Conservation (phyloP, 192 early-diverging fungal species). For the Backusella luteola region DNA sequence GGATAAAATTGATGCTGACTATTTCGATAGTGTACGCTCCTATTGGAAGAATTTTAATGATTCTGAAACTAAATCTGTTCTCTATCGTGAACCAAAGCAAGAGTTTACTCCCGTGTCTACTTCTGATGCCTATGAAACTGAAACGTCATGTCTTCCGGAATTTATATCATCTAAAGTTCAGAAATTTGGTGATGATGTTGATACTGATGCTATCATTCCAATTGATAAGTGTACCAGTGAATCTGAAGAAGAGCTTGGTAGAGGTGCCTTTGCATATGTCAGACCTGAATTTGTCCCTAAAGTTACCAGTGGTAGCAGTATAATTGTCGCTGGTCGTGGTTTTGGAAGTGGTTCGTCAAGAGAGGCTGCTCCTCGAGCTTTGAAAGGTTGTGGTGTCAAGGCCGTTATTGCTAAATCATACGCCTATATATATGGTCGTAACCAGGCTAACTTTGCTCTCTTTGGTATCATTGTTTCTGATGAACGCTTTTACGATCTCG, state of each 20-base stretch:
- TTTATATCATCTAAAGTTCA: conserved; percentile 67
- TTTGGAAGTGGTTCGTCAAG: conserved; percentile 78
- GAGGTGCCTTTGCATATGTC: conserved; percentile 69
- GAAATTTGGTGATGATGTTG: conserved; percentile 73
- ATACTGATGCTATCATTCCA: conserved; percentile 75
- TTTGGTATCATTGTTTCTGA: conserved; percentile 72
- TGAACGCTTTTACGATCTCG: conserved; percentile 73
- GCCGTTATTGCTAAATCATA: conserved; percentile 79
- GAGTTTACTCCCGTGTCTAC: not conserved
- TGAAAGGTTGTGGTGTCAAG: conserved; percentile 67
- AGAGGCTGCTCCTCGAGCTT: conserved; percentile 76
- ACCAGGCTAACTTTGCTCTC: conserved; percentile 83
- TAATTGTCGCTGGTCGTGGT: conserved; percentile 70
- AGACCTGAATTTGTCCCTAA: conserved; percentile 72
- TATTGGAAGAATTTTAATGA: not conserved
- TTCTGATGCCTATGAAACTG: not conserved
- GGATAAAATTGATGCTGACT: not conserved
- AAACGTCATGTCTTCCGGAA: not conserved
- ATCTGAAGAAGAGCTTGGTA: conserved; percentile 68
- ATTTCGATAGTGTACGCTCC: not conserved
- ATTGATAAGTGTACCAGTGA: conserved; percentile 46
- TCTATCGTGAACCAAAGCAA: not conserved
- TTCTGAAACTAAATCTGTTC: not conserved
- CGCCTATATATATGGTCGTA: conserved; percentile 80
- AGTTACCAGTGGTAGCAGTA: conserved; percentile 60